phyloP scores from a whole-genome alignment of 345 rosid genomes.

The Pugionium cornutum region DNA sequence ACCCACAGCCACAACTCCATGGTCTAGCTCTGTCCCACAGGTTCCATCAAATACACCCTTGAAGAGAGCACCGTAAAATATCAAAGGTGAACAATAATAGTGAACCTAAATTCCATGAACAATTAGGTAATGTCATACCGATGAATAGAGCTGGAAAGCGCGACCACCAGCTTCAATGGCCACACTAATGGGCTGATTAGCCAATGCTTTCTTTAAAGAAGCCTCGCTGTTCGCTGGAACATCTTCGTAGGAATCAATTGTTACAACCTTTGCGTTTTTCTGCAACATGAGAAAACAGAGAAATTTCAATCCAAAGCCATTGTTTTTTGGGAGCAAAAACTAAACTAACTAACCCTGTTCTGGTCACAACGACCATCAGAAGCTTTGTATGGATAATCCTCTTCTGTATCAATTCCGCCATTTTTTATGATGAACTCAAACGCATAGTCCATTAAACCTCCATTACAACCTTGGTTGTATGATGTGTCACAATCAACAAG shows the following conservation, averaged over 20 bases:
- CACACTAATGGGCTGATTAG: slow-evolving; percentile 73
- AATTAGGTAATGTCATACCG: slow-evolving; percentile 27
- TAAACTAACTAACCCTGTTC: slow-evolving; percentile 56
- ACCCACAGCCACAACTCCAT: slow-evolving; percentile 86
- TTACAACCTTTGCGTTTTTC: slow-evolving; percentile 86
- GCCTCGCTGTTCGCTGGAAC: slow-evolving; percentile 65
- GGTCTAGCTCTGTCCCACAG: slow-evolving; percentile 80
- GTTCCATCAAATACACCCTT: slow-evolving; percentile 76
- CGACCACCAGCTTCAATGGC: slow-evolving; percentile 92
- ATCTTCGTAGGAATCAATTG: slow-evolving; percentile 69
- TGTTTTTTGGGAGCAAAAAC: not conserved
- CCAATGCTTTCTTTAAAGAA: slow-evolving; percentile 73
- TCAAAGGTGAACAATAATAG: no score
- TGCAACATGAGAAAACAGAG: slow-evolving; percentile 35
- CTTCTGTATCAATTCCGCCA: no score
- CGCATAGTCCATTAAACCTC: slow-evolving; percentile 48
- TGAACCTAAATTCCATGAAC: not conserved
- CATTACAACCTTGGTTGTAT: slow-evolving; percentile 84
- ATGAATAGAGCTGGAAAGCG: slow-evolving; percentile 67
- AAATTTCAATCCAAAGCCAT: not conserved
- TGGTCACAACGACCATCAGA: slow-evolving; percentile 63
- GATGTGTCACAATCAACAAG: slow-evolving; percentile 80
- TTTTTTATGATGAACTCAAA: no score
- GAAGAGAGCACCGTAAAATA: not conserved
- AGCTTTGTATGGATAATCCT: slow-evolving; percentile 44